phyloP scores from a whole-genome alignment of 1,284 basidiomycete species.

The Clitocybe nebularis region DNA sequence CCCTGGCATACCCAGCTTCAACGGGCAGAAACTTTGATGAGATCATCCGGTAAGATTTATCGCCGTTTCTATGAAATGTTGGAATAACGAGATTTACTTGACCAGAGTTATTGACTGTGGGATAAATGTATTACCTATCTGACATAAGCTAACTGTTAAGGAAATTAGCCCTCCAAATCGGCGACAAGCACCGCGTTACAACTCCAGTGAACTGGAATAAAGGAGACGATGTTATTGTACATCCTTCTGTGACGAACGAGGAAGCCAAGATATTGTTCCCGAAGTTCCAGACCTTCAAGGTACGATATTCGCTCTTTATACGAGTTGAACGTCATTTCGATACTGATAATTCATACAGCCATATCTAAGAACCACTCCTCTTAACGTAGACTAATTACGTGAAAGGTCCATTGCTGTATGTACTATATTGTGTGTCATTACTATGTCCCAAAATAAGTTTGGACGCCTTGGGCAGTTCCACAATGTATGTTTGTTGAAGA shows the following conservation, averaged over 20 bases:
- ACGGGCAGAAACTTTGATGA: conserved; percentile 86
- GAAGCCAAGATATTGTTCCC: conserved; percentile 90
- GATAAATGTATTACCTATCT: conserved; percentile 10
- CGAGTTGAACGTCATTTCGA: background rate
- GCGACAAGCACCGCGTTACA: conserved; percentile 85
- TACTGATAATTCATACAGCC: conserved; percentile 38
- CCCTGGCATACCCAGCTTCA: conserved; percentile 86
- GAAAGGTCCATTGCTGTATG: too few relatives aligned
- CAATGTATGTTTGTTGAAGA: too few relatives aligned
- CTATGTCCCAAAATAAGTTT: too few relatives aligned
- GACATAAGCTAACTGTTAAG: conserved; percentile 9
- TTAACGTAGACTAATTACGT: conserved; percentile 46
- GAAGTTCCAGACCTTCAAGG: conserved; percentile 64
- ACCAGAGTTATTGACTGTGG: conserved; percentile 41
- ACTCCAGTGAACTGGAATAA: conserved; percentile 94
- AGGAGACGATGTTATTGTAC: conserved; percentile 93
- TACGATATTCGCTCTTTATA: conserved; percentile 24
- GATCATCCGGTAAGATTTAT: conserved; percentile 64
- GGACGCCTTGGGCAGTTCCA: too few relatives aligned
- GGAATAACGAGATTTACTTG: too few relatives aligned
- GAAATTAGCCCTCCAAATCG: conserved; percentile 75
- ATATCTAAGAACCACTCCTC: conserved; percentile 74
- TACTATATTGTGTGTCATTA: too few relatives aligned
- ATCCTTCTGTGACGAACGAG: conserved; percentile 82
- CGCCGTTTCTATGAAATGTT: too few relatives aligned